Evolutionary conservation across 2,329 filamentous ascomycete genomes (phyloP).

Genomic region (Alternaria sp.): DNA sequence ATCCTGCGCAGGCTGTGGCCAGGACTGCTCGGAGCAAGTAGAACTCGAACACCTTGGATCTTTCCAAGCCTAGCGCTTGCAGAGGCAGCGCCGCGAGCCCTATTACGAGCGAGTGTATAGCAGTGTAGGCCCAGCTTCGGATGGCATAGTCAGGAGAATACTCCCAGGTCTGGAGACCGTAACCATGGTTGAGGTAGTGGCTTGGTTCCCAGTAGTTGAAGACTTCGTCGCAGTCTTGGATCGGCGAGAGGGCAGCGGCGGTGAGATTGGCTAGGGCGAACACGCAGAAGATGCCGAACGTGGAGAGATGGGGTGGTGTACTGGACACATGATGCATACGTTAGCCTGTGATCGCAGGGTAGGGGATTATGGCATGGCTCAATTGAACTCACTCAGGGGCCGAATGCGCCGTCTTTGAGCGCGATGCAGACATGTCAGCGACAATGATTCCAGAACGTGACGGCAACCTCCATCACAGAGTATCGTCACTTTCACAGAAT

Average conservation of each 20-base stretch:
- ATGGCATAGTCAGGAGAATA: constrained; percentile 96
- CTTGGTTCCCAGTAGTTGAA: constrained; percentile 99
- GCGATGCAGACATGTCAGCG: constrained; percentile 3
- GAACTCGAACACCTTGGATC: constrained; percentile 70
- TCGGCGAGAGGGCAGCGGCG: constrained; percentile 83
- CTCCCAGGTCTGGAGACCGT: constrained; percentile 97
- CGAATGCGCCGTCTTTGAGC: constrained; percentile 1
- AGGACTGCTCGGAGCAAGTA: constrained; percentile 82
- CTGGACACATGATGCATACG: constrained; percentile 8
- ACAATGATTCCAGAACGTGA: not conserved
- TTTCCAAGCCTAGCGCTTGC: constrained; percentile 27
- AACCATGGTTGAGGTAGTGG: constrained; percentile 91
- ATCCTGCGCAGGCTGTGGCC: constrained; percentile 77
- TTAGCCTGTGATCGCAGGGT: not conserved
- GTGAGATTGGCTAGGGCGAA: constrained; percentile 76
- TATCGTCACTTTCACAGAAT: not conserved
- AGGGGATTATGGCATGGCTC: not conserved
- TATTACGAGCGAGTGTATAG: constrained; percentile 76
- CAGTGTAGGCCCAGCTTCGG: constrained; percentile 90
- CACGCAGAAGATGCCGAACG: constrained; percentile 79
- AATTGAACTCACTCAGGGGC: not conserved
- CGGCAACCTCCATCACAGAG: not conserved
- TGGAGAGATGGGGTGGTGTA: constrained; percentile 58
- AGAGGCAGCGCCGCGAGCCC: constrained; percentile 67
- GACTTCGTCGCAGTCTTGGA: constrained; percentile 97